phyloP scores from a whole-genome alignment of 306 rosid genomes.

The Dryas octopetala region DNA sequence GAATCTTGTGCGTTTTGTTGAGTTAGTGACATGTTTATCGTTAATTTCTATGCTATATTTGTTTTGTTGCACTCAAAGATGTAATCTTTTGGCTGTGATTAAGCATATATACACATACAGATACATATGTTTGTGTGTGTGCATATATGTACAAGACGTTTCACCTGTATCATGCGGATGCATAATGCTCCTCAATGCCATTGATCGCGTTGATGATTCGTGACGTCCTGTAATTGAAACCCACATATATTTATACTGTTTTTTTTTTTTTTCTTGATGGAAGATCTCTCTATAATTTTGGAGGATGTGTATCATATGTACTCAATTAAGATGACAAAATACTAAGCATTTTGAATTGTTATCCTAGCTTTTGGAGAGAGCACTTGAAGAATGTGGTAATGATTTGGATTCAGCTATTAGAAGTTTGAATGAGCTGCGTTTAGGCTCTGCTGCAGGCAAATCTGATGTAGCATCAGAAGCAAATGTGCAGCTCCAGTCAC shows the following conservation, averaged over 20 bases:
- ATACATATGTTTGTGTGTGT: background rate
- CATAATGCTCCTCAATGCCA: background rate
- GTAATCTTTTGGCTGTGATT: background rate
- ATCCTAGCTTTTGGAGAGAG: slow-evolving; percentile 62
- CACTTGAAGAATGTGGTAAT: slow-evolving; percentile 71
- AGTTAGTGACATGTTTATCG: background rate
- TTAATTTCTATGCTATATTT: background rate
- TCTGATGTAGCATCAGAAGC: slow-evolving; percentile 30
- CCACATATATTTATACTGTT: background rate
- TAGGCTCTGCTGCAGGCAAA: slow-evolving; percentile 33
- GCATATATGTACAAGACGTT: background rate
- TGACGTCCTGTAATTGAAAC: background rate
- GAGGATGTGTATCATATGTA: background rate
- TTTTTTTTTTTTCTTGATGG: background rate
- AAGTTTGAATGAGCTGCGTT: slow-evolving; percentile 63
- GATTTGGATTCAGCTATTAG: slow-evolving; percentile 77
- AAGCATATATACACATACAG: background rate
- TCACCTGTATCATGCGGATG: background rate
- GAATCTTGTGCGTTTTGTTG: background rate
- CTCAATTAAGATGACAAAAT: background rate
- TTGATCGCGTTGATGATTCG: background rate
- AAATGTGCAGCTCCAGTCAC: slow-evolving; percentile 40
- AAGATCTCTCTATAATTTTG: background rate
- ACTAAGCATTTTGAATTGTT: slow-evolving; percentile 12
- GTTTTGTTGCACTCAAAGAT: background rate